Evolutionary conservation across 306 rosid species (phyloP), one percentile per base, ranked within the genome.

Genomic region (Fragaria vesca): DNA sequence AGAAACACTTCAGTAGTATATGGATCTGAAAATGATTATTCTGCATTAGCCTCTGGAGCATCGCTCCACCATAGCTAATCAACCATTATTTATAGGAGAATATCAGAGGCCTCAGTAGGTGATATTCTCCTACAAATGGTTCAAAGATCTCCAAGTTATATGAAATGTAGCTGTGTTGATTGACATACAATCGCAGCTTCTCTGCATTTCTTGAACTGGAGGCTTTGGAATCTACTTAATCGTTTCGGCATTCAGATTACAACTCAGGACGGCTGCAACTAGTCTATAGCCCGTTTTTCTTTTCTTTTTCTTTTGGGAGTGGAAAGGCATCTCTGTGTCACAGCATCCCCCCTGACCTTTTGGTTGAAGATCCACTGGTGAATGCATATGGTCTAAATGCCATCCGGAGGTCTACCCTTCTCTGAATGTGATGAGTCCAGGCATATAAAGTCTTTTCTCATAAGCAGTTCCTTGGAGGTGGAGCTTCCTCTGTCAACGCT

Each of bases 401-500:
- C 58, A 70, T 15, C 58, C 2, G 40, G 24, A 46, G 45, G 13
- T 24, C 58, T 26, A 28, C 40, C 45, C 54, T 43, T 68, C 72
- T 43, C 34, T 15, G 69, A 16, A 63, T 63, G 69, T 6, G n/a
- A 63, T 10, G 45, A 63, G 65, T 55, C n/a, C 62, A 17, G 7
- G 52, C 46, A 68, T 66, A 54, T 16, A 72, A 17, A 2, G 36
- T 50, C 74, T 45, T 51, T 68, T 9, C 43, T 43, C 83, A 2
- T 28, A 67, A 73, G 61, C 77, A 74, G 34, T 65, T 78, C 20
- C 48, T 21, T 36, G 75, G 55, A 62, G 42, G 62, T 63, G 76
- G 36, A 67, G 3, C 74, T 82, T 84, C 83, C 67, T 84, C 86
- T 24, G 78, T 63, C 66, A 68, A 82, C 65, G 76, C 77, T 12